Evolutionary conservation across 345 rosid species (phyloP).

Genomic region (Salix brachista): DNA sequence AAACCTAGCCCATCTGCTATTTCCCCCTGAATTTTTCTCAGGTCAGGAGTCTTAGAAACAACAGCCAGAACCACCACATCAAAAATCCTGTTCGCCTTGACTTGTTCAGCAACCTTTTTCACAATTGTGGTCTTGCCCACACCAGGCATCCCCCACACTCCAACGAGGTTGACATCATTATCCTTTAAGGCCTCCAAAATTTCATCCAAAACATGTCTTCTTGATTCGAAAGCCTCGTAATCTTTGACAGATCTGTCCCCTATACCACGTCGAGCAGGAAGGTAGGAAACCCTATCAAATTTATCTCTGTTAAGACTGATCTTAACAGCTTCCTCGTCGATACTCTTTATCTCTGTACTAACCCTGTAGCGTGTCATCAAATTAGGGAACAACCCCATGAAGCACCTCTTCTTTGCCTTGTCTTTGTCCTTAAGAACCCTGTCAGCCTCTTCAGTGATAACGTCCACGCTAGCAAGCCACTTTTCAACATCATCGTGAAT

Average conservation of each 20-base stretch:
- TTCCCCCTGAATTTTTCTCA: constrained; percentile 5
- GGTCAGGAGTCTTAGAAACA: background rate
- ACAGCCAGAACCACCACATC: constrained; percentile 1
- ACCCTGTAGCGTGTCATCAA: too few species aligned
- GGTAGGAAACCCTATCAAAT: background rate
- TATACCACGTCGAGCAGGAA: background rate
- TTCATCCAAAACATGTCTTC: background rate
- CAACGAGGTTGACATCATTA: background rate
- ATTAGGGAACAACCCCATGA: too few species aligned
- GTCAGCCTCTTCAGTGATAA: too few species aligned
- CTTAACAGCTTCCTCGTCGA: too few species aligned
- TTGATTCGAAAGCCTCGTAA: constrained; percentile 13
- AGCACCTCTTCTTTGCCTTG: too few species aligned
- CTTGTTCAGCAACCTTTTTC: constrained; percentile 4
- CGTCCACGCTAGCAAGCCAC: too few species aligned
- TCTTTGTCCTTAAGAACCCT: too few species aligned
- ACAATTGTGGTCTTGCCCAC: constrained; percentile 14
- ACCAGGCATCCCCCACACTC: constrained; percentile 8
- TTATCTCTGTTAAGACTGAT: too few species aligned
- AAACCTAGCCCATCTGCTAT: constrained; percentile 11
- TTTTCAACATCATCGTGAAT: too few species aligned
- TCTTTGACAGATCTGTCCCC: background rate
- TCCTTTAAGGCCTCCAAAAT: background rate
- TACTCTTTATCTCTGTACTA: too few species aligned
- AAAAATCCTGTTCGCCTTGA: background rate